A percentile compares a stretch with the other conserved stretches of the same genome.
phyloP scores from a whole-genome alignment of 2,329 filamentous ascomycete genomes.

The Xylariaceae sp. region DNA sequence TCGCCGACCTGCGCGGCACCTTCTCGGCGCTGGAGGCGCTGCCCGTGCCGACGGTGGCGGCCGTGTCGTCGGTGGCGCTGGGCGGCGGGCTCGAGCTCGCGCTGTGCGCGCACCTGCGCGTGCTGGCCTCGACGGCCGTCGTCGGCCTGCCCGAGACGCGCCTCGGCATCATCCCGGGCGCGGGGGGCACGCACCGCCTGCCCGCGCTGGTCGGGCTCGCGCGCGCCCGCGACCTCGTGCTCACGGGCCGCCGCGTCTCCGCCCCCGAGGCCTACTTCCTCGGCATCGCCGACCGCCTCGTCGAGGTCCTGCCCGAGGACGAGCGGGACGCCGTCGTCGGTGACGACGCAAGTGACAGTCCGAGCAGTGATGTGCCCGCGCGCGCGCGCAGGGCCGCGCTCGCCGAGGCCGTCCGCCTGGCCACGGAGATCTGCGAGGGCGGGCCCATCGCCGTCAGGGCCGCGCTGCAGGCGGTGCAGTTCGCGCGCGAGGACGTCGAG shows the following conservation, averaged over 20 bases:
- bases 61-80: slow-evolving; percentile 76
- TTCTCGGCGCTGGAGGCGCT: slow-evolving; percentile 66
- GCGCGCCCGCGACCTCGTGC: slow-evolving; percentile 80
- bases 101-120: slow-evolving; percentile 79
- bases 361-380: slow-evolving; percentile 37
- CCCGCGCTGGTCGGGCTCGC: slow-evolving; percentile 71
- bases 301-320: slow-evolving; percentile 63
- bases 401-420: slow-evolving; percentile 68
- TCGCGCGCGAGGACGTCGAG: slow-evolving; percentile 69
- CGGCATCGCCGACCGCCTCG: slow-evolving; percentile 81
- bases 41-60: slow-evolving; percentile 82
- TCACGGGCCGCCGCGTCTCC: slow-evolving; percentile 80
- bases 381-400: slow-evolving; percentile 61
- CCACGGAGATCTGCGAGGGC: slow-evolving; percentile 80
- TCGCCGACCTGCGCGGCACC: slow-evolving; percentile 66
- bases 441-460: slow-evolving; percentile 77
- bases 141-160: slow-evolving; percentile 82
- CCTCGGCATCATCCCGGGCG: slow-evolving; percentile 89
- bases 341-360: slow-evolving; percentile 25
- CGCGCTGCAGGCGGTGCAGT: slow-evolving; percentile 69
- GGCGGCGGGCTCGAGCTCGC: slow-evolving; percentile 93
- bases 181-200: slow-evolving; percentile 84
- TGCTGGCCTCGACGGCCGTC: slow-evolving; percentile 69
- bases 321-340: slow-evolving; percentile 32
- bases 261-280: slow-evolving; percentile 86